Base-by-base conservation (phyloP, 2,329 filamentous ascomycete species). In the Davidsoniella neocaledoniae region DNA sequence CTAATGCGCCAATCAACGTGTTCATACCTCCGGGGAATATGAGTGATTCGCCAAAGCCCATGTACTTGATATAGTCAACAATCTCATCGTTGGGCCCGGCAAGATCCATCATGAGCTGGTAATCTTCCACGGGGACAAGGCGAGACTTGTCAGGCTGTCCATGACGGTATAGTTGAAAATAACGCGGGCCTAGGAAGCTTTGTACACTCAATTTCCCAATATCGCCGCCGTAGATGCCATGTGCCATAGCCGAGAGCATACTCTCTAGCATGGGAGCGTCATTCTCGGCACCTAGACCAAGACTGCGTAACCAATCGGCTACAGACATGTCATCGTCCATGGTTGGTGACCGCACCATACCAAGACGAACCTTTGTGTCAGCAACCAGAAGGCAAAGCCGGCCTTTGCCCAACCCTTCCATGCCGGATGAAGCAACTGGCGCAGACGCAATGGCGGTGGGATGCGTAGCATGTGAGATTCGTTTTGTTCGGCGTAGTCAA, bases 161-260 rank as follows among this genome's bases (percentile, higher is more conserved):
- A 36, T 44, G n/a, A 41, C 56, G 51, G 49, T 58, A 47, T 21
- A 48, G 44, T 48, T 51, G 55, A 25, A 59, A 54, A 54, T 80
- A 64, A n/a, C 71, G 55, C 59, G 69, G 70, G 0, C 68, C 51
- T 23, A 63, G 56, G 8, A 80, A 67, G 46, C 76, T 78, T 57
- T 77, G 77, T 44, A 77, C 77, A 63, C 87, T 94, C 46, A 96
- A 68, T 60, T 81, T 73, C 61, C 84, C 78, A 44, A 94, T 77
- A 63, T 95, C 84, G 4, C 91, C 91, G 19, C 88, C 91, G 63
- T 93, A 94, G 52, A 96, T 86, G 40, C 91, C 91, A 63, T 96
- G 91, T 48, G 86, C 59, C 59, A 79, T 66, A 47, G 81, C 86
- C 4, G 86, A 94, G 16, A 5, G 78, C 64, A 16, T 94, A 49